Evolutionary conservation across 371 early-diverging fungal genomes (phyloP), one percentile per base, ranked within the genome.

Genomic region (Syncephalastrum contaminatum): DNA sequence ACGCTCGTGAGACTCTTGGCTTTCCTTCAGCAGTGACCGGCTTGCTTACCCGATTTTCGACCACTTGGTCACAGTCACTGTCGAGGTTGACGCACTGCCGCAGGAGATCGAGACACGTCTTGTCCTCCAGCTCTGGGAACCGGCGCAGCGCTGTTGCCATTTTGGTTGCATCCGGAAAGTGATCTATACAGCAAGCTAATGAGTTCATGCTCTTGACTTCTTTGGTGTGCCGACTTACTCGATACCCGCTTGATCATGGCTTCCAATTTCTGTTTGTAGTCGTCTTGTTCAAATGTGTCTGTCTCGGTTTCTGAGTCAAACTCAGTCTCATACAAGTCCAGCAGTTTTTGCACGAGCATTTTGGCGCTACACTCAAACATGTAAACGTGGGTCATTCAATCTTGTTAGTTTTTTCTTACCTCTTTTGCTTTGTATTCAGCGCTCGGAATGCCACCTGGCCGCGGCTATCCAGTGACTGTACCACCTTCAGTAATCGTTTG

Each of bases 111-210:
- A 67, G 10, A 21, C 36, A 67, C 53, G 12, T 54, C 53, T 4
- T 60, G 48, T 36, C 59, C 60, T 30, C 69, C 57, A 43, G 54
- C 40, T 64, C 55, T 14, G 53, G 43, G 49, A 72, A 60, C 12
- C 67, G 48, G 13, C 66, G 53, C 13, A 76, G 39, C 3, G 67
- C 62, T 15, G 60, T 70, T 16, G 58, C 52, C 15, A 66, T 62
- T 55, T 67, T 63, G n/a, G 70, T 55, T 20, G 56, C 67, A 21
- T 94, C 92, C 0, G 89, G 82, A 43, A 93, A 83, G 41, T 68
- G 67, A 5, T 47, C 70, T 70, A 22, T 20, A 25, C 13, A n/a
- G 21, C 43, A 42, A 44, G 21, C 7, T 0, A 25, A 41, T 53
- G 1, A 53, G n/a, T 27, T 19, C 4, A 45, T 16, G 36, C 2